These are phyloP conservation scores for Trichoderma sp. DNA, from an alignment of 2,329 filamentous ascomycete genomes.

Conservation along the genomic window DNA sequence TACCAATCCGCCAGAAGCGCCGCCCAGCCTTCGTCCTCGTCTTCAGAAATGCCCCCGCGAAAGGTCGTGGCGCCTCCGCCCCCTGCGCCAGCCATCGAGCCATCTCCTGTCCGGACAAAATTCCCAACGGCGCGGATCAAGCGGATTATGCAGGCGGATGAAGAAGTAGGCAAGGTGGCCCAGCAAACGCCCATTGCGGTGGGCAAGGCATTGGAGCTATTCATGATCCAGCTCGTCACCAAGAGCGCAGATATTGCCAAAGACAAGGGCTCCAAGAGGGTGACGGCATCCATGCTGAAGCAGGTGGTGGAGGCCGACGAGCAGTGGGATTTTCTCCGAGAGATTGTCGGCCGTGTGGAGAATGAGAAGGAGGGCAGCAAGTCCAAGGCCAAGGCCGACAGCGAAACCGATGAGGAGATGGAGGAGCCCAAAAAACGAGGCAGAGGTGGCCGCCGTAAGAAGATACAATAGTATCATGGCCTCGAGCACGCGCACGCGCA, in stretches of 20 bases:
- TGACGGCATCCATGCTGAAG: conserved; percentile 89
- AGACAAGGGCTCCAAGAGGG: conserved; percentile 79
- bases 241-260: conserved; percentile 83
- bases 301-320: conserved; percentile 83
- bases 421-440: conserved; percentile 47
- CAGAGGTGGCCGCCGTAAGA: conserved; percentile 50
- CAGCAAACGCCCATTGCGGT: conserved; percentile 97
- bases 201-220: conserved; percentile 91
- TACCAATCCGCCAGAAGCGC: not conserved
- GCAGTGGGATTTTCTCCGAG: conserved; percentile 88
- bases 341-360: conserved; percentile 83
- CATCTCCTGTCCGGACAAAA: conserved; percentile 82
- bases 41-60: conserved; percentile 36
- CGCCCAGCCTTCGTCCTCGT: conserved; percentile 5
- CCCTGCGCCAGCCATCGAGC: conserved; percentile 46
- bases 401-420: conserved; percentile 50
- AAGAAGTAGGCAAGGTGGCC: conserved; percentile 96
- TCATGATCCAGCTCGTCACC: conserved; percentile 92
- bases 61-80: conserved; percentile 32
- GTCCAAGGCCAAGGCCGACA: conserved; percentile 48
- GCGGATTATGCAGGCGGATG: conserved; percentile 98
- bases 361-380: conserved; percentile 48
- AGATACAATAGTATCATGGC: conserved; percentile 32
- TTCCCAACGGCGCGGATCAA: conserved; percentile 98
- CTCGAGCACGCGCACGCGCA: not conserved